These are phyloP conservation scores for Cardamine chenopodiifolia DNA, from an alignment of 345 rosid genomes.

Conservation along the genomic window DNA sequence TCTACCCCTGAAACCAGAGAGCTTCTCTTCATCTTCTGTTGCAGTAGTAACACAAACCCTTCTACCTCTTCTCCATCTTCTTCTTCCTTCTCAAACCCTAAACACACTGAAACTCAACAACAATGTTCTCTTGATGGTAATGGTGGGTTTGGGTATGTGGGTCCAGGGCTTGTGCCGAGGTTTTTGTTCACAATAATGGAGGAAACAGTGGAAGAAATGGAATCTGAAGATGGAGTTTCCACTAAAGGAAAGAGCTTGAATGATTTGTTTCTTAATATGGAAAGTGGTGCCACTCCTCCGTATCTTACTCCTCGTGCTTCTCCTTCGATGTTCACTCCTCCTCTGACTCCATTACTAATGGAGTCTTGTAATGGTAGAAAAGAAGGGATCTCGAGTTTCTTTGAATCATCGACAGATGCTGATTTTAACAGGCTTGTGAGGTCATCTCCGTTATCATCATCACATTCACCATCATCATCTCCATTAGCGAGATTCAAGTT, in stretches of 20 bases:
- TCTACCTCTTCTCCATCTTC: constrained; percentile 48
- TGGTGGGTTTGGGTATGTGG: constrained; percentile 40
- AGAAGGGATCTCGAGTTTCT: constrained; percentile 53
- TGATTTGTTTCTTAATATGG: constrained; percentile 68
- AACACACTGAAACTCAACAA: constrained; percentile 46
- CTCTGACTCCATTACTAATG: constrained; percentile 65
- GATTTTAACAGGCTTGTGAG: constrained; percentile 67
- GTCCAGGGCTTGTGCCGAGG: constrained; percentile 68
- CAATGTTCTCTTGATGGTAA: constrained; percentile 25
- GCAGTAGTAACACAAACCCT: constrained; percentile 46
- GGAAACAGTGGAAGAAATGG: constrained; percentile 90
- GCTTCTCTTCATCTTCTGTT: constrained; percentile 75
- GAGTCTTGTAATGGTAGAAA: constrained; percentile 39
- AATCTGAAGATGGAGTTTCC: constrained; percentile 73
- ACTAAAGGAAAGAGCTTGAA: constrained; percentile 64
- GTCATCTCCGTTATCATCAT: constrained; percentile 76
- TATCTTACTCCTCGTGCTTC: constrained; percentile 88
- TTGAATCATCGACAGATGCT: constrained; percentile 69
- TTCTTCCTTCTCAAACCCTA: constrained; percentile 34
- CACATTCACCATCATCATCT: constrained; percentile 84
- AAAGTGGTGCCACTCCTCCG: constrained; percentile 70
- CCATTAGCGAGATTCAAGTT: constrained; percentile 93
- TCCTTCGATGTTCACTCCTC: constrained; percentile 87
- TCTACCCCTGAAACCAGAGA: constrained; percentile 73
- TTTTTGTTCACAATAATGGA: constrained; percentile 84